Base-by-base conservation (phyloP, 2,329 filamentous ascomycete species). In the Arthroderma sp. region DNA sequence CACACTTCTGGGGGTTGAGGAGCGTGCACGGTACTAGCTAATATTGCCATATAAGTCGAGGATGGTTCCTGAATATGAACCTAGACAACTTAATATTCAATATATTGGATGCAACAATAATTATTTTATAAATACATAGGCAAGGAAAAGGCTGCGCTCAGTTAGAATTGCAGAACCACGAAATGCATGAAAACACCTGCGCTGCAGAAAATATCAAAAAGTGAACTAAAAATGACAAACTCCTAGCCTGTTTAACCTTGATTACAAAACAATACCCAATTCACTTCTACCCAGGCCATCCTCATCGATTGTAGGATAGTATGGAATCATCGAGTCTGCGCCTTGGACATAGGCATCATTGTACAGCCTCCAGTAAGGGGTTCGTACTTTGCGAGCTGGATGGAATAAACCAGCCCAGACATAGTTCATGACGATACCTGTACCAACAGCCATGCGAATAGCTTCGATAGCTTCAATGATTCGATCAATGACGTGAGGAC, bases 341-440 rank as follows among this genome's bases (percentile, higher is more conserved):
- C 81, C 84, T 68, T 95, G 88, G 52, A 97, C 91, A 69, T 98
- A 98, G 2, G 91, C 89, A 71, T 96, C 90, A 66, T 98, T 98
- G 76, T 96, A 96, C 44, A 98, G 76, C 59, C 93, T 80, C 91
- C 93, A 98, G 75, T 97, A 98, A 19, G 94, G 93, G 62, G 83
- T 85, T 60, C 93, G 82, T 56, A 98, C 93, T 75, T 97, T 97
- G 61, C 93, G 82, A 2, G 93, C 93, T 0, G 93, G 91, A 70
- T 98, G 94, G 79, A 98, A 98, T 17, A 98, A 78, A 17, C 93
- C 93, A 0, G 93, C 91, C 91, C 91, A 97, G 60, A 97, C 86
- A 71, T 98, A 98, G 75, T 98, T 98, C 80, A 98, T 86, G 37
- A 96, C 88, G 21, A 94, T 77, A 2, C 93, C 93, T 0, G 90